Conservation (phyloP, 2,329 filamentous ascomycete species). For the Lithohypha guttulata region DNA sequence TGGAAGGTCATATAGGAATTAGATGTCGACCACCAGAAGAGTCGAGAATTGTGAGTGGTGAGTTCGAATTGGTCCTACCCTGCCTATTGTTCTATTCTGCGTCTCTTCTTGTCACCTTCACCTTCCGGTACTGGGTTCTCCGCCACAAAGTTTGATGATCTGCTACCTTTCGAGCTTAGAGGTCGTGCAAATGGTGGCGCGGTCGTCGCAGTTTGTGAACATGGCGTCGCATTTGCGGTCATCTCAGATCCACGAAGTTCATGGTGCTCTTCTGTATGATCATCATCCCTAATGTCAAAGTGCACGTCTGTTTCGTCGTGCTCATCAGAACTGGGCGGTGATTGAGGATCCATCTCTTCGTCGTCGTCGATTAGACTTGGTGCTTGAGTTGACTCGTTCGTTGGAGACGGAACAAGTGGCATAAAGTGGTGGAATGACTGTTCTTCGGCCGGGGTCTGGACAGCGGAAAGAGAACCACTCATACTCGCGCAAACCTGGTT, state of each 20-base stretch:
- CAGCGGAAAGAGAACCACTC: background rate
- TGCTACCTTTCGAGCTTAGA: conserved; percentile 23
- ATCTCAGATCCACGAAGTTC: conserved; percentile 10
- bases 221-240: conserved; percentile 26
- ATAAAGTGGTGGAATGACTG: conserved; percentile 1
- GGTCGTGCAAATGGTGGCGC: conserved; percentile 15
- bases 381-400: conserved; percentile 60
- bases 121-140: conserved; percentile 23
- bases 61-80: background rate
- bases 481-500: too few relatives aligned
- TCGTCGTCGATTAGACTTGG: conserved; percentile 73
- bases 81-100: conserved; percentile 11
- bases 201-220: conserved; percentile 27
- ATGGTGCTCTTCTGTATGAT: conserved; percentile 28
- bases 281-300: conserved; percentile 37
- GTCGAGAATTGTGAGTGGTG: background rate
- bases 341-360: conserved; percentile 61
- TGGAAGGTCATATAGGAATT: too few relatives aligned
- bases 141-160: conserved; percentile 29
- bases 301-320: conserved; percentile 37
- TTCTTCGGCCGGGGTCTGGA: background rate
- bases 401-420: conserved; percentile 21
- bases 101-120: conserved; percentile 6
- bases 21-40: too few relatives aligned
- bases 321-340: conserved; percentile 45